Evolutionary conservation across 352 stramenopile species (phyloP), one percentile per base, ranked within the genome.

Genomic region (Phytopythium vexans): DNA sequence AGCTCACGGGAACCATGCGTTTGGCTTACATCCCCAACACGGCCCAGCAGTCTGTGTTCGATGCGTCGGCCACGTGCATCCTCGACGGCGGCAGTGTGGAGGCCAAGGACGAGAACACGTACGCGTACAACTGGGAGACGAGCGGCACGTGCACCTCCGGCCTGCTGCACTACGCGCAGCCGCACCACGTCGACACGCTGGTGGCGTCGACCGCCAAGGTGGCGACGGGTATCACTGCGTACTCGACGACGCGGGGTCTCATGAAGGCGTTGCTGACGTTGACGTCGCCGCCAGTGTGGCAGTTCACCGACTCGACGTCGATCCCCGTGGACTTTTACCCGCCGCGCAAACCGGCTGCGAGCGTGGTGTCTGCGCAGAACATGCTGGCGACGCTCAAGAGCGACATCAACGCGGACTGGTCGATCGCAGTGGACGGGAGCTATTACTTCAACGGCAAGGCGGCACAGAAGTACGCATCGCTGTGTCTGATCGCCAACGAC

Each of bases 131-230:
- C 48, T 88, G 75, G 70, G 64, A 82, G 49, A 86, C 69, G 16
- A 78, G 59, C 32, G 80, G 80, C 8, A 53, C 74, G 51, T 90
- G 80, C 43, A 34, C 2, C 3, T 45, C 56, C n/a, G 77, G 75
- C 1, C 54, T 90, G 49, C 67, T 90, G 12, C 80, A 90, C 61
- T 90, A 83, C 55, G 70, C 68, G 0, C 66, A 79, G 32, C 55
- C 75, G 3, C 80, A 91, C 56, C 80, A 89, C 46, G 47, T 78
- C 8, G 75, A 82, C 40, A 83, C 77, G 7, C 51, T 91, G 3
- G 74, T 88, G 32, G 57, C 54, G 9, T 60, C 64, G 39, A 82
- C 69, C 34, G 72, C 75, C 4, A 49, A 50, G 3, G 64, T 74
- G 33, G 59, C 62, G 12, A 47, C 60, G 43, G 68, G 65, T 0